Percentiles rank a stretch among this genome's conserved stretches.
Evolutionary conservation across 2,329 filamentous ascomycete species (phyloP).

Genomic region (Cyclaneusma minus): DNA sequence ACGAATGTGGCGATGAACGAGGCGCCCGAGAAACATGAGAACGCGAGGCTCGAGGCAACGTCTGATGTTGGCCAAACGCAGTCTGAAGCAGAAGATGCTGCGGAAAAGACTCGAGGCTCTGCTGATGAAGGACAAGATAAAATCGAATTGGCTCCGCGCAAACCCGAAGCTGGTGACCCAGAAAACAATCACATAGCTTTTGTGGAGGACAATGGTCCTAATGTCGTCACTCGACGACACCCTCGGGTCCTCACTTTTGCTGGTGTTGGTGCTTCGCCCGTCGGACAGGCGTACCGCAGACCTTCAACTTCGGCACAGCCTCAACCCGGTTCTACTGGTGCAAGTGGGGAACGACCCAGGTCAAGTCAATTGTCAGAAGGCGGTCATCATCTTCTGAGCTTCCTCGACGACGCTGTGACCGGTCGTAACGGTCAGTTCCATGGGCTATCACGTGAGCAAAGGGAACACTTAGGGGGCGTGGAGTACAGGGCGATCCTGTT

Average conservation of each 20-base stretch:
- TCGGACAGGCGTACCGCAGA: slow-evolving; percentile 4
- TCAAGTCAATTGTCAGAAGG: background rate
- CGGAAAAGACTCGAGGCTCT: too few species aligned
- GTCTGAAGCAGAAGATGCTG: too few species aligned
- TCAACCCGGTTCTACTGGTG: background rate
- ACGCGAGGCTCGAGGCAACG: background rate
- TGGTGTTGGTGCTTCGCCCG: slow-evolving; percentile 6
- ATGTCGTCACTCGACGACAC: too few species aligned
- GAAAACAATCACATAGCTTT: too few species aligned
- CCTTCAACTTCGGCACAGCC: background rate
- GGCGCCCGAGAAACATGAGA: too few species aligned
- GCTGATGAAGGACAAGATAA: too few species aligned
- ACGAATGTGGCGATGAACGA: background rate
- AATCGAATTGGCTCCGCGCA: too few species aligned
- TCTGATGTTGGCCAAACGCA: background rate
- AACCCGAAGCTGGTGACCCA: too few species aligned
- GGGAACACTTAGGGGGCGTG: slow-evolving; percentile 41
- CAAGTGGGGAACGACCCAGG: background rate
- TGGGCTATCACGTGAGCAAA: slow-evolving; percentile 33
- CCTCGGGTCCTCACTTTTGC: slow-evolving; percentile 8
- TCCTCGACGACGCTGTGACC: slow-evolving; percentile 15
- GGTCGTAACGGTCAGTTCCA: slow-evolving; percentile 39
- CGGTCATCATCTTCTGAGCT: slow-evolving; percentile 3
- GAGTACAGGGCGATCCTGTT: slow-evolving; percentile 49
- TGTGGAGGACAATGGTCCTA: too few species aligned